These are phyloP conservation scores for Fusarium virguliforme DNA, from an alignment of 2,329 filamentous ascomycete species.

Conservation along the genomic window DNA sequence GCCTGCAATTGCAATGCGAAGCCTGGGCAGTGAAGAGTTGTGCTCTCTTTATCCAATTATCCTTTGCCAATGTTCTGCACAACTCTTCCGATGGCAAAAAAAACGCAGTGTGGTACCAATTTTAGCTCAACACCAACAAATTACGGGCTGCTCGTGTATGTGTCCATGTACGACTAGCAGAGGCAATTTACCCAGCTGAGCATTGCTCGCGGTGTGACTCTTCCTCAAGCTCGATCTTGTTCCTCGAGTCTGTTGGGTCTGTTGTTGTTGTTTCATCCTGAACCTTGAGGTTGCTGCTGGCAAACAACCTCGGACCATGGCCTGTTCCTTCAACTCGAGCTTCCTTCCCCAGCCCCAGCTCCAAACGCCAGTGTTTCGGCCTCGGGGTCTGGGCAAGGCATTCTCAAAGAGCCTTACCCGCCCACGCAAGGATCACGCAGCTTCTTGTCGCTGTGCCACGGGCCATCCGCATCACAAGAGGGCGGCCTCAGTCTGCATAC, in stretches of 20 bases:
- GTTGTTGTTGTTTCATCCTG: constrained; percentile 37
- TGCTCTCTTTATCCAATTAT: constrained; percentile 10
- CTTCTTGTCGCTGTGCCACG: not conserved
- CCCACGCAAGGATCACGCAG: not conserved
- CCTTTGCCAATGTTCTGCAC: constrained; percentile 11
- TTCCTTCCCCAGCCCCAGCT: constrained; percentile 23
- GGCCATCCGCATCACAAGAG: not conserved
- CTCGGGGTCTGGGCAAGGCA: constrained; percentile 18
- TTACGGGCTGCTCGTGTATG: constrained; percentile 17
- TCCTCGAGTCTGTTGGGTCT: constrained; percentile 13
- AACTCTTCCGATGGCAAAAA: constrained; percentile 1
- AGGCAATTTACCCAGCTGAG: constrained; percentile 1
- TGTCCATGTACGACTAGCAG: constrained; percentile 4
- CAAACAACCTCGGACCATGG: constrained; percentile 19
- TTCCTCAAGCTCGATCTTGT: not conserved
- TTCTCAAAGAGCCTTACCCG: constrained; percentile 15
- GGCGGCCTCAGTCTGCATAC: constrained; percentile 12
- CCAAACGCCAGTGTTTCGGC: constrained; percentile 40
- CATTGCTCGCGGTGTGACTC: not conserved
- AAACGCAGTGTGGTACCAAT: constrained; percentile 5
- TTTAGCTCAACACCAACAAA: constrained; percentile 19
- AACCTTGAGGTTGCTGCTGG: constrained; percentile 22
- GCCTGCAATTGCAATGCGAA: constrained; percentile 14
- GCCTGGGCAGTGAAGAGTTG: not conserved
- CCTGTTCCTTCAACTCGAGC: constrained; percentile 17